Conservation (phyloP, 1,139 yeast species). For the Lodderomyces jiufengensis region DNA sequence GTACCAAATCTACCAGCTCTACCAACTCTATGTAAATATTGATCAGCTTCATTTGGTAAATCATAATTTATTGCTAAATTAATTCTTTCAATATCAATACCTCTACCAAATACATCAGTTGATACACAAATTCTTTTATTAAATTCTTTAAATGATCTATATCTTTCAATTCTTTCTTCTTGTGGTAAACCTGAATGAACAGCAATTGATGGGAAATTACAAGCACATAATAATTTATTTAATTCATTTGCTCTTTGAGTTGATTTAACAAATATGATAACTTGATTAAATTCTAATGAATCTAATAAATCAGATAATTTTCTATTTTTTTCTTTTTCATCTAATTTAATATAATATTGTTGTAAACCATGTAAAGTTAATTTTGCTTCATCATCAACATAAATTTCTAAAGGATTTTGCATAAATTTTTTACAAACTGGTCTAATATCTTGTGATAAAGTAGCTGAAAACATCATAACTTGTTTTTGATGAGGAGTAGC, state of each 20-base stretch:
- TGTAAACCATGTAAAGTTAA: constrained; percentile 97
- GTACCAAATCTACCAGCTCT: constrained; percentile 99
- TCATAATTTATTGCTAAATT: constrained; percentile 97
- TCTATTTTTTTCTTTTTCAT: constrained; percentile 90
- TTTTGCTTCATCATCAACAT: constrained; percentile 97
- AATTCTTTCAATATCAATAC: constrained; percentile 98
- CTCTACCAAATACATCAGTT: constrained; percentile 98
- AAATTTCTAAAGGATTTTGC: constrained; percentile 97
- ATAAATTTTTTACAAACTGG: constrained; percentile 97
- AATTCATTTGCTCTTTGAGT: constrained; percentile 91
- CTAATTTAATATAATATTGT: constrained; percentile 88
- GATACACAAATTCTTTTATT: constrained; percentile 98
- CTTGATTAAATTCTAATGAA: constrained; percentile 95
- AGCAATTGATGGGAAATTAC: constrained; percentile 96
- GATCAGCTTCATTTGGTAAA: constrained; percentile 88
- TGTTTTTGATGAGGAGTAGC: constrained; percentile 98
- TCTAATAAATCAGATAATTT: constrained; percentile 90
- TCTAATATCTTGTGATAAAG: constrained; percentile 89
- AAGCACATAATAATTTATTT: constrained; percentile 83
- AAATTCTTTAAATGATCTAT: constrained; percentile 95
- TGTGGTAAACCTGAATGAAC: constrained; percentile 96
- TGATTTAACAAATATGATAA: constrained; percentile 91
- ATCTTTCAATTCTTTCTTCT: constrained; percentile 96
- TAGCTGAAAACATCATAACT: constrained; percentile 99
- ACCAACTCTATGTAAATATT: constrained; percentile 97